Evolutionary conservation across 768 basidiomycete genomes (phyloP), one percentile per base, ranked within the genome.

Genomic region (Mycena galericulata): DNA sequence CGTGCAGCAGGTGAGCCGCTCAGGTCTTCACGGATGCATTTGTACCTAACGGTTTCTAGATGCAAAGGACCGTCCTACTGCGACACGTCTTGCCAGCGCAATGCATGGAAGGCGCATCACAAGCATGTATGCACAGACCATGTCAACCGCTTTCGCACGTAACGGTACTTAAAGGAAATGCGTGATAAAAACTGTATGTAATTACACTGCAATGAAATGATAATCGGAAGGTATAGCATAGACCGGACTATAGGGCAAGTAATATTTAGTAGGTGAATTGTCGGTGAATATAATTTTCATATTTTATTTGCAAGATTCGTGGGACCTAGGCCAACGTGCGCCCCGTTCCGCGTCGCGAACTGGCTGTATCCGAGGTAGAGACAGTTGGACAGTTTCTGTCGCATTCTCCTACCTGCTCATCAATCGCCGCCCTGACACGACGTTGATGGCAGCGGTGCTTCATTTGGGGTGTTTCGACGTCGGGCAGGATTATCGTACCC

Each of bases 51-150:
- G 14, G 24, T 24, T 18, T n/a, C 45, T 36, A 65, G 63, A 50
- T 65, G 63, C 26, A 65, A 65, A 18, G 55, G 63, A 2, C 63
- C 63, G 7, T 56, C 62, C 2, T 56, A 65, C 24, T 57, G 54
- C 34, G 63, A 56, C 29, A 45, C 27, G 12, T 27, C 43, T 20
- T 65, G 63, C 55, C 54, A 65, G 27, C 51, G 54, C 4, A 32
- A 38, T 18, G 55, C 63, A 15, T 65, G 55, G 63, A 2, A 27
- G 20, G 46, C 63, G 14, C 55, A 65, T 41, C 63, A 65, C 45
- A 65, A 65, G 45, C 53, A 65, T 12, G 55, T 57, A 57, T 65
- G 54, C 63, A 65, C 63, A 2, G 55, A 65, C 55, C 41, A 57
- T 45, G 29, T 55, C 32, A 38, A 64, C 50, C 62, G 43, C 22